These are phyloP conservation scores for Phyllachora maydis DNA, from an alignment of 2,329 filamentous ascomycete species.

Conservation along the genomic window DNA sequence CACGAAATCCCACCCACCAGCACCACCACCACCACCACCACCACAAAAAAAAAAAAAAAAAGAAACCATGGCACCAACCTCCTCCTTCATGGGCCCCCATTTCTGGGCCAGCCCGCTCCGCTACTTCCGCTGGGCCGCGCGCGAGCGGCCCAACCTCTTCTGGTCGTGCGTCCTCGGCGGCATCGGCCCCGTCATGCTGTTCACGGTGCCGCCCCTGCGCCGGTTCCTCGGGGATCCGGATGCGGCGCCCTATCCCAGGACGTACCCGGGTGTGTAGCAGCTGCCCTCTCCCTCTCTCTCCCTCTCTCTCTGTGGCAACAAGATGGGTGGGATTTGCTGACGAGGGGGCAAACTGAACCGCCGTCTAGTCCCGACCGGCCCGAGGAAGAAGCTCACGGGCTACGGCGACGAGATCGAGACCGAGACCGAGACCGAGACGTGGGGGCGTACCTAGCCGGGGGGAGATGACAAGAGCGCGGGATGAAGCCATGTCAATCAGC, in stretches of 20 bases:
- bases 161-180: conserved; percentile 61
- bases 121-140: conserved; percentile 74
- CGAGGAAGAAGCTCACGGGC: conserved; percentile 36
- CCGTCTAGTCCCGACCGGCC: conserved; percentile 29
- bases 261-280: conserved; percentile 69
- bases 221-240: conserved; percentile 52
- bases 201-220: conserved; percentile 56
- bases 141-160: conserved; percentile 81
- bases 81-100: conserved; percentile 36
- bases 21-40: not conserved
- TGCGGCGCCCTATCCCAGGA: conserved; percentile 56
- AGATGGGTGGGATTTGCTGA: no score
- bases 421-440: no score
- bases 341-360: not conserved
- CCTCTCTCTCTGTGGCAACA: no score
- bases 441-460: no score
- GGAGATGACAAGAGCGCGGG: no score
- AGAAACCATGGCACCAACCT: conserved; percentile 26
- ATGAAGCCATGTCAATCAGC: no score
- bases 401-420: conserved; percentile 31
- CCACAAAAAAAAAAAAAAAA: conserved; percentile 7
- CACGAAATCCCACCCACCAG: conserved; percentile 1
- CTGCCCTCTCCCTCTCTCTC: no score
- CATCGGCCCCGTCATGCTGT: conserved; percentile 48
- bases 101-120: conserved; percentile 74